Evolutionary conservation across 208 protist species (phyloP), one percentile per base, ranked within the genome.

Genomic region (Acanthamoeba polyphaga): DNA sequence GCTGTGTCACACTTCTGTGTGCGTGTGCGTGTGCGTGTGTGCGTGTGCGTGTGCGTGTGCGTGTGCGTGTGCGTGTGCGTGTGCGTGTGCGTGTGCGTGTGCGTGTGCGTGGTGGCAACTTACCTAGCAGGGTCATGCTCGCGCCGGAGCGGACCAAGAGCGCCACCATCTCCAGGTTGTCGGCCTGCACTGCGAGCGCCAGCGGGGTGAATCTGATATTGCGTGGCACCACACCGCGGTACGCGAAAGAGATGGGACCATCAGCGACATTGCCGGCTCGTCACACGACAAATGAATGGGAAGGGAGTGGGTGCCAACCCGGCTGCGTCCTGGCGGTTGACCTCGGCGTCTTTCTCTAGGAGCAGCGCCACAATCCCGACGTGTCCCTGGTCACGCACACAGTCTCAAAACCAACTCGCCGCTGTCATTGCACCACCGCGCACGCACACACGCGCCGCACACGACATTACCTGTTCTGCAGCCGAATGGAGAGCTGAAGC

Each of bases 141-240:
- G 82, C 82, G 74, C 82, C 82, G 24, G 53, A 70, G 24, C 58
- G 49, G 12, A 90, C 82, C 49, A 90, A 46, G n/a, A 90, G 34
- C 6, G 82, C 58, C n/a, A 90, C 82, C 49, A 90, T 60, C n/a
- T 90, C 82, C 10, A 90, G 17, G 58, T 60, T 70, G 58, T 90
- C 82, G 29, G 82, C 17, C 82, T 49, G 58, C 49, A 90, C 49
- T 7, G 82, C 82, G 8, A 90, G 49, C 24, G 53, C 17, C 22
- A 90, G 58, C 19, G 82, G 53, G 24, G 82, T 90, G 34, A 90
- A 90, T 15, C 82, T 68, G 8, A 49, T 64, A 1, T 22, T 29
- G 62, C 12, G 62, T n/a, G 62, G 62, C 3, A 10, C 27, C 62
- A 68, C 17, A 8, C 19, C 13, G 60, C 19, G 19, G 60, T 38